Conservation (phyloP, 208 protist species). For the Leishmania arabica region DNA sequence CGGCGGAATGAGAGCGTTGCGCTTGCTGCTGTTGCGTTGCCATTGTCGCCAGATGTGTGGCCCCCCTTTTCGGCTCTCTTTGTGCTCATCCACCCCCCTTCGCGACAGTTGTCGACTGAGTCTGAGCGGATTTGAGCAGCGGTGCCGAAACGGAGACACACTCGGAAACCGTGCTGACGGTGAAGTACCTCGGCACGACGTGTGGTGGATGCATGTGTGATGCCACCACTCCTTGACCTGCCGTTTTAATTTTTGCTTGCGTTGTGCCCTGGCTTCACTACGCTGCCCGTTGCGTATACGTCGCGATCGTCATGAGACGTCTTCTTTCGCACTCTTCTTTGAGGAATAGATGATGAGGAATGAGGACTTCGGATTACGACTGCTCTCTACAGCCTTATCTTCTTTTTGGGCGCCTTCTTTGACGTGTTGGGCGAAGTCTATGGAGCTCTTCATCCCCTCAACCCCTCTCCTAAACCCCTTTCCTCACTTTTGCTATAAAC, state of each 20-base stretch:
- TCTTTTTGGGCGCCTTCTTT: constrained; percentile 1
- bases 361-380: not conserved
- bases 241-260: not conserved
- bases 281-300: not conserved
- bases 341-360: not conserved
- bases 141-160: not conserved
- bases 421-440: not conserved
- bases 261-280: not conserved
- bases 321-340: not conserved
- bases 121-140: not conserved
- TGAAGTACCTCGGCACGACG: not conserved
- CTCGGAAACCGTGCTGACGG: not conserved
- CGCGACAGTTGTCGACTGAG: not conserved
- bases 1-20: not conserved
- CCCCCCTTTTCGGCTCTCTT: constrained; percentile 2
- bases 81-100: not conserved
- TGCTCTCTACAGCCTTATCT: not conserved
- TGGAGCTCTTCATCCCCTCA: not conserved
- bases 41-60: not conserved
- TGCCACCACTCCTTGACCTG: not conserved
- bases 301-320: not conserved
- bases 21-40: not conserved
- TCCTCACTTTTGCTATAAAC: not conserved
- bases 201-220: not conserved
- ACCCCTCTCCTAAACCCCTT: not conserved